A percentile compares a stretch with the other conserved stretches of the same genome.
Evolutionary conservation across 257 asterid species (phyloP).

Genomic region (Nicotiana undulata): DNA sequence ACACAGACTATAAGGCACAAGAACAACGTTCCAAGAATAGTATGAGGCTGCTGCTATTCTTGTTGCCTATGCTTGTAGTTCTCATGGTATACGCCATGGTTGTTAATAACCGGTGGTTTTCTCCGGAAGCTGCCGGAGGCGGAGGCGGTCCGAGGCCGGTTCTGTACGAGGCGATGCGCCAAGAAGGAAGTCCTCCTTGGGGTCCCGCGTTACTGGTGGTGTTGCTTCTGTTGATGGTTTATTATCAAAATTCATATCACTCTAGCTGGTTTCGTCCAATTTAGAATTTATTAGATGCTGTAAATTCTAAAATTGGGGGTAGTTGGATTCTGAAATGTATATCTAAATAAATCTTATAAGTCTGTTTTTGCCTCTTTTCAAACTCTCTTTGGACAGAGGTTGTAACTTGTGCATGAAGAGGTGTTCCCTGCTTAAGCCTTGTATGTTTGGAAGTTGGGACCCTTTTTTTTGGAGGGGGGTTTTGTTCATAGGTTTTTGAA

Average conservation of each 20-base stretch:
- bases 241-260: neutral
- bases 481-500: no score
- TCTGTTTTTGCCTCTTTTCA: no score
- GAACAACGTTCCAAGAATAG: slow-evolving; percentile 31
- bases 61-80: slow-evolving; percentile 38
- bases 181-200: neutral
- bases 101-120: slow-evolving; percentile 33
- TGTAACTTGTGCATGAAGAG: no score
- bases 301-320: no score
- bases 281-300: no score
- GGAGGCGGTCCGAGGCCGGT: slow-evolving; percentile 22
- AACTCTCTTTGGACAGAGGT: no score
- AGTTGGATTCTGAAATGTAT: no score
- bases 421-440: no score
- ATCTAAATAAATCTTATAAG: no score
- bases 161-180: neutral
- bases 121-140: neutral
- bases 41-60: slow-evolving; percentile 26
- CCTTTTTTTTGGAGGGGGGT: no score
- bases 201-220: neutral
- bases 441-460: no score
- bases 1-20: slow-evolving; percentile 23
- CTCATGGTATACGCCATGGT: slow-evolving; percentile 18
- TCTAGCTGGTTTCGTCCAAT: neutral
- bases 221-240: neutral